Evolutionary conservation across 148 eudicot genomes (phyloP), one percentile per base, ranked within the genome.

Genomic region (Salicornia ramosissima): DNA sequence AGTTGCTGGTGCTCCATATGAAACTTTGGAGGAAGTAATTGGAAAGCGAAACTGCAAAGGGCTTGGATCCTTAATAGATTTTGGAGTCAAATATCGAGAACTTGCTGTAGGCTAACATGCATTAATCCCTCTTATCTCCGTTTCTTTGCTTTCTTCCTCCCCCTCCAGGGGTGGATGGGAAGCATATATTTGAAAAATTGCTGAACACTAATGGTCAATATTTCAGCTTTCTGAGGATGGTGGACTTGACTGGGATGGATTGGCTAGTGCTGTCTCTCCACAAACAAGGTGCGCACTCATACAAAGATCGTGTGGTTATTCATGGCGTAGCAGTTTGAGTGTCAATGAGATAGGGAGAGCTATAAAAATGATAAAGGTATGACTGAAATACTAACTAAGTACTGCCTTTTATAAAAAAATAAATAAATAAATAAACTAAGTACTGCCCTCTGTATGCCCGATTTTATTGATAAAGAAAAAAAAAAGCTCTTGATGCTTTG

Each of bases 1-100:
- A 81, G 94, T 92, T 83, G 98, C 86, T 76, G 98, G 98, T 71
- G 86, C 94, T 70, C 98, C 98, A 67, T 92, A 92, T 73, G 98
- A 92, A 80, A 92, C 98, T 52, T 75, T 92, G 78, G 98, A 90
- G 83, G 94, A 92, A 85, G 98, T 92, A 47, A 90, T 92, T 82
- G 98, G 98, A 69, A 88, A 85, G 80, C 82, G 98, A 75, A 92
- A 92, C 79, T 82, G 86, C 69, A 55, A 85, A 50, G 90, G 85
- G 71, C 66, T 90, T 71, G 98, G 98, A 52, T 92, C 98, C 67
- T 73, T 92, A 75, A 81, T 75, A 80, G 98, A 92, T 80, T 92
- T 92, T 73, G 96, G 91, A 45, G 79, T 92, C 82, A 74, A 81
- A 49, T 92, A 92, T 75, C 81, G 94, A 65, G 98, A 92, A 81